Percentiles rank a stretch among this genome's conserved stretches.
These are phyloP conservation scores for Metschnikowia gelsemii DNA, from an alignment of 805 yeast species.

Conservation along the genomic window DNA sequence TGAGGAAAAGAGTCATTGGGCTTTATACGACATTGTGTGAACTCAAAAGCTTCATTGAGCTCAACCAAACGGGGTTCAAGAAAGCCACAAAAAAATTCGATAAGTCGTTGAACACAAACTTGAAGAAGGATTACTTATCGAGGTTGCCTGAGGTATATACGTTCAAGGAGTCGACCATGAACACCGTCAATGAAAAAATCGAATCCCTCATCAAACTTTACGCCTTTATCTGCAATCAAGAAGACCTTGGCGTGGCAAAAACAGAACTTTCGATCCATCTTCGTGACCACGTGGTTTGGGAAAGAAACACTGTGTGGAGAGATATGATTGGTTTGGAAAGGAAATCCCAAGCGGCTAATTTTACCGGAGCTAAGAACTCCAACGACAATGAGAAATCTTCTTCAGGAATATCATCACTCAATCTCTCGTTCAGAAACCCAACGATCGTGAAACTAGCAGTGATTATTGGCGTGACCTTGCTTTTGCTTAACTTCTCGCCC, in stretches of 20 bases:
- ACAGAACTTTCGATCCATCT: constrained; percentile 56
- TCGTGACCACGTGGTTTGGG: constrained; percentile 57
- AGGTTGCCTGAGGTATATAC: constrained; percentile 47
- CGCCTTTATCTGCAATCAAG: constrained; percentile 35
- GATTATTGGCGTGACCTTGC: constrained; percentile 51
- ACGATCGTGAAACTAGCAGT: constrained; percentile 46
- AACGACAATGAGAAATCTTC: constrained; percentile 10
- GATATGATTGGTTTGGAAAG: constrained; percentile 67
- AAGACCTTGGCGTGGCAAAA: constrained; percentile 45
- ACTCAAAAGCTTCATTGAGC: constrained; percentile 50
- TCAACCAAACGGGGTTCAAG: constrained; percentile 52
- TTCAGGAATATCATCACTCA: constrained; percentile 17
- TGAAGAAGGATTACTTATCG: constrained; percentile 44
- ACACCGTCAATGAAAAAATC: constrained; percentile 32
- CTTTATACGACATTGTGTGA: constrained; percentile 47
- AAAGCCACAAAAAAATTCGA: constrained; percentile 56
- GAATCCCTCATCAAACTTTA: constrained; percentile 33
- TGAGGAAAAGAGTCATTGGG: constrained; percentile 47
- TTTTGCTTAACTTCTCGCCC: constrained; percentile 54
- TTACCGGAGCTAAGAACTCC: constrained; percentile 7
- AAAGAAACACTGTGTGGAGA: constrained; percentile 55
- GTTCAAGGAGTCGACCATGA: constrained; percentile 35
- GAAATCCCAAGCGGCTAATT: constrained; percentile 70
- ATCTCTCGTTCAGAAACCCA: constrained; percentile 20
- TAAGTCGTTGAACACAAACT: constrained; percentile 45